Base-by-base conservation (phyloP, 306 rosid species). In the Begonia peltatifolia region DNA sequence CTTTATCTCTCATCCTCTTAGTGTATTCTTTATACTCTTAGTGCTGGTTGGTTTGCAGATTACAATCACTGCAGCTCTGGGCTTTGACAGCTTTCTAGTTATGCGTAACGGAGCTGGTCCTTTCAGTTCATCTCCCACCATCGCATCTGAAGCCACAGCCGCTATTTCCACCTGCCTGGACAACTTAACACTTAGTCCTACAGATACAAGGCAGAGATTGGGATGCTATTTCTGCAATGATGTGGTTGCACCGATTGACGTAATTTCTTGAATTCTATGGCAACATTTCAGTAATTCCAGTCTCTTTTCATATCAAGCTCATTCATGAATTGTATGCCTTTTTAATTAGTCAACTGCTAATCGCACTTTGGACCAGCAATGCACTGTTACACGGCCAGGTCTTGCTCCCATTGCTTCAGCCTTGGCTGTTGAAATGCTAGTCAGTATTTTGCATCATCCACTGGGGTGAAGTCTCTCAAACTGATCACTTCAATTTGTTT, bases 21-120 rank as follows among this genome's bases (percentile, higher is more conserved):
- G 1, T 30, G 8, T 30, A 30, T 30, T 5, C 8, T 30, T 7
- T 4, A 4, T 30, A 30, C 7, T 30, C 5, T 6, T 30, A 7
- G 38, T 30, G 38, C 42, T 56, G 13, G 47, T 64, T 54, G 46
- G 48, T 64, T 64, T 67, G 73, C 80, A 90, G 97, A 75, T 90
- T 57, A 67, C 97, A 14, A 69, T 90, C 62, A 90, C 90, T 42
- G 85, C 94, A 59, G 97, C 95, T 62, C 68, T 90, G 52, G 97
- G 97, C 57, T 90, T 90, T 60, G 97, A 90, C 62, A 90, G 97
- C 72, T 85, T 90, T 78, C 79, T 90, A 73, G 97, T 85, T 16
- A 90, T 90, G 95, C 95, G 95, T 56, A 95, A 90, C 56, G 97
- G 97, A 74, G 82, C 92, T 43, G 97, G 95, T 63, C 95, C 97